Evolutionary conservation across 257 asterid species (phyloP), one percentile per base, ranked within the genome.

Genomic region (Fraxinus anomala): DNA sequence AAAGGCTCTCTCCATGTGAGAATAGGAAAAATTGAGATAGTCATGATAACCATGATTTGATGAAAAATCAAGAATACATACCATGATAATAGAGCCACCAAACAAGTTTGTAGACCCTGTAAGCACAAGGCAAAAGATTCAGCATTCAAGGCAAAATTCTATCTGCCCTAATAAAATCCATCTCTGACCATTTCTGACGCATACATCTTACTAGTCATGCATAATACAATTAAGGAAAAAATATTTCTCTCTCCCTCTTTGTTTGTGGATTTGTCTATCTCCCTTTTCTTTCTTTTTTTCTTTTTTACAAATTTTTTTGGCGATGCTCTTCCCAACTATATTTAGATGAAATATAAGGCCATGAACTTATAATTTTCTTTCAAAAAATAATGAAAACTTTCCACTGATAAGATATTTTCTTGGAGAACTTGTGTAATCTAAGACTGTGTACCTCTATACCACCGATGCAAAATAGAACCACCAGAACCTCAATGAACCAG

Each of bases 81-180:
- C 99, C 99, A 93, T 75, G 98, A 91, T 76, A 95, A 83, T 34
- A 95, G 85, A 69, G 98, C 93, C 76, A 95, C 96, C 76, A 95
- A 87, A 88, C 99, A 95, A 74, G 97, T 92, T 83, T 88, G 99
- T 83, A 95, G 71, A 78, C 99, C 99, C 99, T 95, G 92, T 39
- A 86, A 61, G 72, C 10, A 79, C 73, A 82, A 73, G 65, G 67
- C 74, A 78, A 73, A 68, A 70, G 39, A 76, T 80, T 84, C 78
- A 85, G 84, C 44, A 72, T 71, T 66, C 72, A 73, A 14, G 47
- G 76, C 21, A 17, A 80, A 73, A 16, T 31, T 13, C 12, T 36
- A 24, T 26, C 69, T 21, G 36, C 12, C 33, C n/a, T 12, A 63
- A 2, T 5, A 1, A 6, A 47, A 47, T 47, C 16, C 59, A 4